Percentiles rank a stretch among this genome's conserved stretches.
These are phyloP conservation scores for Leptographium lundbergii DNA, from an alignment of 2,329 filamentous ascomycete genomes.

Conservation along the genomic window DNA sequence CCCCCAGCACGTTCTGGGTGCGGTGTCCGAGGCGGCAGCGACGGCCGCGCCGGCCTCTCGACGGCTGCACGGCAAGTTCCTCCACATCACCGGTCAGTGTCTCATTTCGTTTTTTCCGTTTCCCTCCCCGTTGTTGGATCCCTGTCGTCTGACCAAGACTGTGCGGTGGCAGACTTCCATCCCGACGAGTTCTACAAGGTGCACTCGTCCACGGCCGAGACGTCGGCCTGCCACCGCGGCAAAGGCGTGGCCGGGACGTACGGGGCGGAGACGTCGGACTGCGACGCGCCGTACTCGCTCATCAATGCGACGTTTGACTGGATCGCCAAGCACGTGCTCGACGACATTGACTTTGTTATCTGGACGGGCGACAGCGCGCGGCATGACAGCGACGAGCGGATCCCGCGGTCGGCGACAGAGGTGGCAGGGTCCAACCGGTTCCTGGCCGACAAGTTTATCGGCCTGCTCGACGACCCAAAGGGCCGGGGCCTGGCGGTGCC, in stretches of 20 bases:
- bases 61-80: constrained; percentile 59
- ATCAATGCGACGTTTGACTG: constrained; percentile 84
- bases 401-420: constrained; percentile 63
- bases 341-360: constrained; percentile 75
- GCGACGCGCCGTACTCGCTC: constrained; percentile 71
- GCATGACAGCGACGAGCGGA: constrained; percentile 74
- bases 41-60: constrained; percentile 18
- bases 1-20: constrained; percentile 10
- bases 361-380: constrained; percentile 88
- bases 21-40: background rate
- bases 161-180: constrained; percentile 59
- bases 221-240: constrained; percentile 66
- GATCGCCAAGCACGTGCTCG: constrained; percentile 66
- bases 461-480: constrained; percentile 51
- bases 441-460: constrained; percentile 62
- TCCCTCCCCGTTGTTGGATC: background rate
- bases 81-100: constrained; percentile 72
- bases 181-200: constrained; percentile 78
- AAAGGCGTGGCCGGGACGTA: constrained; percentile 66
- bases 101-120: too few species aligned
- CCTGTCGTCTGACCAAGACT: background rate
- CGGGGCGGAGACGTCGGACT: constrained; percentile 77
- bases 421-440: constrained; percentile 67
- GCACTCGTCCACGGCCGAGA: constrained; percentile 57
- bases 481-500: constrained; percentile 56